Conservation (phyloP, 768 basidiomycete species). For the Hypholoma fasciculare region DNA sequence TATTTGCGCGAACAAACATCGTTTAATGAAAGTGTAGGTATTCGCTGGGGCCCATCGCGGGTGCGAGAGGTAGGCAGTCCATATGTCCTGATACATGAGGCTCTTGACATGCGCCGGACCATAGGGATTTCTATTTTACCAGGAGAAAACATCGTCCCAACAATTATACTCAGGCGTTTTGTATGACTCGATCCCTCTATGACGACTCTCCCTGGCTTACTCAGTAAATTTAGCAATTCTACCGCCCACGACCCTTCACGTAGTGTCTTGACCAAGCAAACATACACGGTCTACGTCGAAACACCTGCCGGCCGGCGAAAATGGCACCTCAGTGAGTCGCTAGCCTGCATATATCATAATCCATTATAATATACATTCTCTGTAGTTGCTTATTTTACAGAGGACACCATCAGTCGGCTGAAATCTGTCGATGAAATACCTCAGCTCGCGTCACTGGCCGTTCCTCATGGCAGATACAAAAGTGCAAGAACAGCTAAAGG, state of each 20-base stretch:
- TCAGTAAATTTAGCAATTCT: slow-evolving; percentile 16
- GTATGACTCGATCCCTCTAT: slow-evolving; percentile 32
- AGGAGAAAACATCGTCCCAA: slow-evolving; percentile 64
- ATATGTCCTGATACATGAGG: slow-evolving; percentile 3
- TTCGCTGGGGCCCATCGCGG: slow-evolving; percentile 79
- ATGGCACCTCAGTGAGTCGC: slow-evolving; percentile 74
- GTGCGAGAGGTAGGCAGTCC: slow-evolving; percentile 61
- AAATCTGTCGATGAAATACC: slow-evolving; percentile 67
- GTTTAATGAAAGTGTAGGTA: slow-evolving; percentile 32
- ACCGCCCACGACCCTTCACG: slow-evolving; percentile 33
- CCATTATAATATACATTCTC: not conserved
- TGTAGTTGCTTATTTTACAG: slow-evolving; percentile 78
- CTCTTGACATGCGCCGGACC: slow-evolving; percentile 1
- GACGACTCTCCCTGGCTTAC: not conserved
- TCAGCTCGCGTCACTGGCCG: slow-evolving; percentile 44
- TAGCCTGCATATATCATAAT: not conserved
- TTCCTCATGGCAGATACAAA: slow-evolving; percentile 68
- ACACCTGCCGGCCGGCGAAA: slow-evolving; percentile 68
- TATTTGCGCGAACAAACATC: not conserved
- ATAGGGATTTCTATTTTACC: slow-evolving; percentile 82
- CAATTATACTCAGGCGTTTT: slow-evolving; percentile 47
- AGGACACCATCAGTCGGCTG: slow-evolving; percentile 63
- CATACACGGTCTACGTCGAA: slow-evolving; percentile 77
- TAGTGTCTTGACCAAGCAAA: slow-evolving; percentile 69
- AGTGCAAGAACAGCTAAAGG: slow-evolving; percentile 70